phyloP scores from a whole-genome alignment of 257 asterid genomes.

The Solanum tarapatanum region DNA sequence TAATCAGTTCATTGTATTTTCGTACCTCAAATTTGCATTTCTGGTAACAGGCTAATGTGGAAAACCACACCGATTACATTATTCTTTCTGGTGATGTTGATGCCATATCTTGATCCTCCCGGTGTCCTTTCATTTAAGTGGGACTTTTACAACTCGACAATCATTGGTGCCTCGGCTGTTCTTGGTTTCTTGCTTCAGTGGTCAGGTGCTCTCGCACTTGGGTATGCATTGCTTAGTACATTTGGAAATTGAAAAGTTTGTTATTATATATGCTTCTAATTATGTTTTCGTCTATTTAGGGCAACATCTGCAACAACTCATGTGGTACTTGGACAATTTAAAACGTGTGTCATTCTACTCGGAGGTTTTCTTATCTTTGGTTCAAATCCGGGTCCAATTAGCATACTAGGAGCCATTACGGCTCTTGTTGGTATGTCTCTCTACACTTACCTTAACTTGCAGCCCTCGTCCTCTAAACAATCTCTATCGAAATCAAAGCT shows the following conservation, averaged over 20 bases:
- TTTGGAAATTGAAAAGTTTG: background rate
- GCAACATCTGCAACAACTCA: slow-evolving; percentile 97
- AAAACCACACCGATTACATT: slow-evolving; percentile 89
- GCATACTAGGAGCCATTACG: slow-evolving; percentile 69
- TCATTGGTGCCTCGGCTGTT: slow-evolving; percentile 68
- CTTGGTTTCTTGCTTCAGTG: slow-evolving; percentile 97
- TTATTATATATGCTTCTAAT: background rate
- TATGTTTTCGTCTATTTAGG: slow-evolving; percentile 29
- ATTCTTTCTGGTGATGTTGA: slow-evolving; percentile 77
- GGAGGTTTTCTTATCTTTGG: slow-evolving; percentile 82
- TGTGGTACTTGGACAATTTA: slow-evolving; percentile 95
- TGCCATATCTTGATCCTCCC: slow-evolving; percentile 98
- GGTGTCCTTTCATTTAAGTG: slow-evolving; percentile 72
- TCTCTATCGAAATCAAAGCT: slow-evolving; percentile 69
- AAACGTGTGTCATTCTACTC: slow-evolving; percentile 83
- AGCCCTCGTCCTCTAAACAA: slow-evolving; percentile 36
- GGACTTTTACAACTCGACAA: slow-evolving; percentile 44
- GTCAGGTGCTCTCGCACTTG: slow-evolving; percentile 99
- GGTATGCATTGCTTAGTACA: slow-evolving; percentile 29
- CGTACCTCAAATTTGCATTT: background rate
- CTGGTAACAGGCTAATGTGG: slow-evolving; percentile 79
- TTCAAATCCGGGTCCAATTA: slow-evolving; percentile 76
- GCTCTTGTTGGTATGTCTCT: slow-evolving; percentile 82
- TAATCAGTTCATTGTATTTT: background rate
- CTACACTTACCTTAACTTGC: slow-evolving; percentile 86